Conservation (phyloP, 176 grass and related monocot species). For the Oryza rufipogon region DNA sequence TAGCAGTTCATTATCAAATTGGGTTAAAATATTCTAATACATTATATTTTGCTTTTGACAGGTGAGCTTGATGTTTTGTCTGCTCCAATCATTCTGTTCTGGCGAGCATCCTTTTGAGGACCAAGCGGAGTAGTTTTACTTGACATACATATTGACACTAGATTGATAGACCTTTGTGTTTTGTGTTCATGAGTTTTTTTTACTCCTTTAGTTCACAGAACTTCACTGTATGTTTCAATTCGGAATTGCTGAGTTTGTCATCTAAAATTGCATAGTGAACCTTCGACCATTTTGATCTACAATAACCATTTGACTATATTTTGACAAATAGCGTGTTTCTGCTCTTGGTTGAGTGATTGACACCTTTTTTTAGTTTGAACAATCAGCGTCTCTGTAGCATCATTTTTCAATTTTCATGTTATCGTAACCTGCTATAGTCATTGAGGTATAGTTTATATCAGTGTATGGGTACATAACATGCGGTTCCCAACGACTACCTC, state of each 20-base stretch:
- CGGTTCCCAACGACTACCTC: background rate
- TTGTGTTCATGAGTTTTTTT: slow-evolving; percentile 1
- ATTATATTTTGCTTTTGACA: slow-evolving; percentile 33
- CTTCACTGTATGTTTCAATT: slow-evolving; percentile 2
- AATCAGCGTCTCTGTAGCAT: background rate
- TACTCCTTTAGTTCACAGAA: background rate
- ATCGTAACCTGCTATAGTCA: background rate
- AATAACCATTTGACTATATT: background rate
- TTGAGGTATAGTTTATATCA: background rate
- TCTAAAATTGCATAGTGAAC: slow-evolving; percentile 27
- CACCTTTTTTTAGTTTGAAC: background rate
- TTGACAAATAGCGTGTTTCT: background rate
- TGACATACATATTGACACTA: slow-evolving; percentile 52
- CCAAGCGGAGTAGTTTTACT: slow-evolving; percentile 31
- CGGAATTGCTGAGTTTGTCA: slow-evolving; percentile 17
- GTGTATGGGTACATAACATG: background rate
- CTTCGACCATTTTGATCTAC: background rate
- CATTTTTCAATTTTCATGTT: background rate
- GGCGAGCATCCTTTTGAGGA: slow-evolving; percentile 29
- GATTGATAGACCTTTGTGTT: slow-evolving; percentile 30
- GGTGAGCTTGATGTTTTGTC: slow-evolving; percentile 27
- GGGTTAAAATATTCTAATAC: background rate
- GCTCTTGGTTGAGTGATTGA: background rate
- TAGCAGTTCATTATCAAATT: background rate
- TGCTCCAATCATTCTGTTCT: slow-evolving; percentile 24